Evolutionary conservation across 2,329 filamentous ascomycete genomes (phyloP).

Genomic region (Pseudomassariella vexata): DNA sequence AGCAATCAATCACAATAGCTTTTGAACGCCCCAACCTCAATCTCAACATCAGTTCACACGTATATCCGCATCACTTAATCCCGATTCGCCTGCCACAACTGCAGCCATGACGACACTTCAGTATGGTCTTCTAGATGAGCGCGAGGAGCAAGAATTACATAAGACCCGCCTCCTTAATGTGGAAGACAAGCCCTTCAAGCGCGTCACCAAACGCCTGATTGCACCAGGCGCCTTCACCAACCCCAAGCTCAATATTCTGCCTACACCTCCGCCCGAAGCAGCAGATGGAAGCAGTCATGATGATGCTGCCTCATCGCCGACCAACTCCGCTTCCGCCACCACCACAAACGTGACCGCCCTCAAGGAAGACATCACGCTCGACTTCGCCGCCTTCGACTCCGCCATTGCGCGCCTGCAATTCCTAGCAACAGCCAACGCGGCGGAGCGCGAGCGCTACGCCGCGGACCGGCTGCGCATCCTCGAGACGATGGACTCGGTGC

Average conservation of each 20-base stretch:
- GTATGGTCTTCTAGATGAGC: constrained; percentile 58
- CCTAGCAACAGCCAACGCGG: constrained; percentile 73
- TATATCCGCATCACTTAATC: too few species aligned
- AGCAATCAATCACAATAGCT: too few species aligned
- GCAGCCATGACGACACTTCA: constrained; percentile 19
- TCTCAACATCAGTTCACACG: too few species aligned
- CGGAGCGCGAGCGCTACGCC: constrained; percentile 78
- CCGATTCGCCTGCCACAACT: too few species aligned
- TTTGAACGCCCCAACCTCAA: too few species aligned
- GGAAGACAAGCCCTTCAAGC: constrained; percentile 88
- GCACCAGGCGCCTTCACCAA: constrained; percentile 60
- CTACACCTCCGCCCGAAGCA: constrained; percentile 61
- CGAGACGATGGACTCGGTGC: constrained; percentile 70
- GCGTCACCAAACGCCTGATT: constrained; percentile 76
- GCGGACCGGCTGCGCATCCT: constrained; percentile 75
- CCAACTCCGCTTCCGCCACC: constrained; percentile 13
- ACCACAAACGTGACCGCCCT: constrained; percentile 48
- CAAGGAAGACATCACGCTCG: constrained; percentile 76
- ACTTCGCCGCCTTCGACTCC: constrained; percentile 84
- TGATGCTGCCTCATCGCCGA: constrained; percentile 23
- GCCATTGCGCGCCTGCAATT: constrained; percentile 85
- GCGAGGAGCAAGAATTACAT: constrained; percentile 79
- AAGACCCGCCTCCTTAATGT: constrained; percentile 81
- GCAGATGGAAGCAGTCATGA: too few species aligned
- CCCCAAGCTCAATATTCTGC: constrained; percentile 43